Evolutionary conservation across 177 flowering plant species (phyloP), one percentile per base, ranked within the genome.

Genomic region (Vitis hybrid): DNA sequence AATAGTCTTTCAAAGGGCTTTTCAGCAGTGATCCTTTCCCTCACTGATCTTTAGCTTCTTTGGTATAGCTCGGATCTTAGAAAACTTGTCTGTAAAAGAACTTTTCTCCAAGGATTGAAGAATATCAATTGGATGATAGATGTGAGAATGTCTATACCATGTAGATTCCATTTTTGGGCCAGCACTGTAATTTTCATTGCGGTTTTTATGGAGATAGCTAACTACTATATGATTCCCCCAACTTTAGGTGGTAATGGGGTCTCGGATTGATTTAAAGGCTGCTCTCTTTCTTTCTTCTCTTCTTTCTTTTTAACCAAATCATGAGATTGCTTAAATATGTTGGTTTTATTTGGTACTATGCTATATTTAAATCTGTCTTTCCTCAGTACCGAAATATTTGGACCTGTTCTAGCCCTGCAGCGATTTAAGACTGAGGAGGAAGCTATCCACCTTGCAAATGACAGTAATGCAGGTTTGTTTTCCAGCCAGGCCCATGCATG

Each of bases 371-470:
- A 15, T 14, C 14, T 13, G 31, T 11, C 15, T 50, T 2, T n/a
- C 31, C 3, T 64, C 85, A 90, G 89, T 73, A 87, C 88, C 77
- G 99, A 95, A 86, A 90, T 88, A 59, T 94, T 95, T 80, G 99
- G 99, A 67, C 97, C 99, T 57, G 98, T 95, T 76, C 97, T 98
- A 62, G 97, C 99, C 12, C 82, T 93, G 44, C 22, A 89, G 81
- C 82, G 82, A 56, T 95, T 95, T 73, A 92, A 89, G 82, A 89
- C 96, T 0, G 99, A 94, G 81, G 96, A 92, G 61, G 99, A 95
- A 75, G 98, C 98, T 59, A 89, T 95, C 71, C 76, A 22, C 54
- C 77, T 92, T 65, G 99, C 99, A 67, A 94, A 94, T 72, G 94
- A 95, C 81, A 94, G 97, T 28, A 87, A 88, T 84, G 94, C 97